Base-by-base conservation (phyloP, 2,329 filamentous ascomycete genomes). In the Zymoseptoria tritici region DNA sequence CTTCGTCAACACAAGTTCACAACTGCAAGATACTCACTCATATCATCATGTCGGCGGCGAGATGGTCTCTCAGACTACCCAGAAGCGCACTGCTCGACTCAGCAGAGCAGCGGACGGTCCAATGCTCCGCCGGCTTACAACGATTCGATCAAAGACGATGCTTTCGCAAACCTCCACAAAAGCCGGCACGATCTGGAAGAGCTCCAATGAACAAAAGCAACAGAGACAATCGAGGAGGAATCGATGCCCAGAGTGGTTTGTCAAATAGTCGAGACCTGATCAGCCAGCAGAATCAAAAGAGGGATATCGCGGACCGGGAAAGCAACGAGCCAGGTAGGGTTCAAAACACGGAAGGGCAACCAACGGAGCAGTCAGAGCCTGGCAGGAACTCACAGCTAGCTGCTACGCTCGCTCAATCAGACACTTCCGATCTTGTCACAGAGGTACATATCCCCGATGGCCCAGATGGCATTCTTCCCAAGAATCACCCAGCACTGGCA, bases 391-490 rank as follows among this genome's bases (percentile, higher is more conserved):
- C 74, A 11, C 73, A 79, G 60, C 74, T 77, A 53, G 74, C 79
- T 21, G 75, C 78, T 29, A 71, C 74, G 42, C 75, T 83, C 54
- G 74, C 77, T 52, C 71, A 78, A 54, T 73, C 76, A 50, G 72
- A 81, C 8, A 76, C 79, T 51, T 70, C 70, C 58, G 74, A 77
- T 36, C 79, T 87, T 22, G 73, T 85, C 49, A 77, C 84, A 7
- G 82, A 84, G 9, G 83, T 87, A 2, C 75, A 84, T 64, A 81
- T 86, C 24, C 83, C 84, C 13, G 79, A 85, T 71, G 83, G 86
- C 66, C 80, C 83, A 1, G 72, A 83, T 75, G 81, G 77, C 53
- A 78, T 86, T 1, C 79, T 87, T 24, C 84, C 81, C 65, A 75
- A 79, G 51, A 77, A 74, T 1, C 85, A 87, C 64, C 84, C 84